Evolutionary conservation across 805 yeast genomes (phyloP).

Genomic region (Candida koratica): DNA sequence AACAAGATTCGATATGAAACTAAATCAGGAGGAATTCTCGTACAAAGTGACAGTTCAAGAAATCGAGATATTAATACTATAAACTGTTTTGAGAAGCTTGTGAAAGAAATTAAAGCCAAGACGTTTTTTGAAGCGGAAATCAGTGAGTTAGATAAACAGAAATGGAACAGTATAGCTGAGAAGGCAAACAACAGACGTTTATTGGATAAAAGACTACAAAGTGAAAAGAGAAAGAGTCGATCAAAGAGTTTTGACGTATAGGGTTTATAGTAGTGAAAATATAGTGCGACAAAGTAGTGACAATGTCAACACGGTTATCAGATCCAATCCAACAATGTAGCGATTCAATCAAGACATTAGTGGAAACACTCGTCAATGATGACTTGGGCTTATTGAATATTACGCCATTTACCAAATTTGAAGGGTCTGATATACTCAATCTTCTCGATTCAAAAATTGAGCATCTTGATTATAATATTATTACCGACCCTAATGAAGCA

Average conservation of each 20-base stretch:
- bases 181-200: conserved; percentile 31
- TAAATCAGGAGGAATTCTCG: conserved; percentile 49
- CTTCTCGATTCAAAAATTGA: too few relatives aligned
- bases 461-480: too few relatives aligned
- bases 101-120: conserved; percentile 45
- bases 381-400: background rate
- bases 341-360: background rate
- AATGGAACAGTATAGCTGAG: conserved; percentile 46
- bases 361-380: background rate
- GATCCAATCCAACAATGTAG: conserved; percentile 1
- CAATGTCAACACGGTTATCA: conserved; percentile 2
- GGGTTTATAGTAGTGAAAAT: background rate
- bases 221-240: conserved; percentile 37
- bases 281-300: background rate
- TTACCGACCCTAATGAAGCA: too few relatives aligned
- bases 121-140: conserved; percentile 48
- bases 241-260: conserved; percentile 31
- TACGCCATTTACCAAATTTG: background rate
- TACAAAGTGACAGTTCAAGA: conserved; percentile 59
- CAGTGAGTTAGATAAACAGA: conserved; percentile 41
- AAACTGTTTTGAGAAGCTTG: conserved; percentile 58
- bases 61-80: conserved; percentile 54
- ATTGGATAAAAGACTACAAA: conserved; percentile 31
- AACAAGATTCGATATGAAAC: conserved; percentile 51
- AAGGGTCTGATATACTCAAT: background rate